phyloP scores from a whole-genome alignment of 2,329 filamentous ascomycete genomes.

The Cordyceps cateniannulata region DNA sequence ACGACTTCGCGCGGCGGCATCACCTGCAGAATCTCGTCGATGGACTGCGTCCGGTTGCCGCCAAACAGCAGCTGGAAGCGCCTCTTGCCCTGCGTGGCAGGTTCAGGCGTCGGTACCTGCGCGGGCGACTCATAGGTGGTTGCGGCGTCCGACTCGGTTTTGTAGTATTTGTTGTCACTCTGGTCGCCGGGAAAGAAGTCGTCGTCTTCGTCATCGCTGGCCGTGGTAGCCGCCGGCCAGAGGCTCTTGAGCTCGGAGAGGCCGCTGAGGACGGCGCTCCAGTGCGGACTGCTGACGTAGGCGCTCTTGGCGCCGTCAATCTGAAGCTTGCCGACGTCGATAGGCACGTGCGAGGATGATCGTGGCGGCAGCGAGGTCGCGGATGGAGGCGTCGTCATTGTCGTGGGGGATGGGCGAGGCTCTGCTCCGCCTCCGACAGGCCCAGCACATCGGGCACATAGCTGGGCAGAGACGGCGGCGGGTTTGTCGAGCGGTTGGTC shows the following conservation, averaged over 20 bases:
- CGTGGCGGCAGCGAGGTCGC: not conserved
- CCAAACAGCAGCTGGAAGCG: constrained; percentile 10
- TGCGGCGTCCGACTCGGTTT: not conserved
- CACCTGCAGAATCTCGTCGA: not conserved
- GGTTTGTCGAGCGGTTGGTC: not conserved
- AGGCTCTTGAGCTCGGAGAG: constrained; percentile 3
- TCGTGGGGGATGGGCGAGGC: not conserved
- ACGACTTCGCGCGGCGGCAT: not conserved
- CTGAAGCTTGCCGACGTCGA: constrained; percentile 3
- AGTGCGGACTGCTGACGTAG: constrained; percentile 10
- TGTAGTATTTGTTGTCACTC: constrained; percentile 8
- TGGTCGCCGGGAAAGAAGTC: constrained; percentile 5
- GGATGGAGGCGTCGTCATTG: not conserved
- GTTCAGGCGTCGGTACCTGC: not conserved
- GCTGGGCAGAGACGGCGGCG: not conserved
- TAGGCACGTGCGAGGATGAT: not conserved
- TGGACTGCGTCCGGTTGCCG: not conserved
- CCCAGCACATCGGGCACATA: not conserved
- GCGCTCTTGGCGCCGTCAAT: constrained; percentile 1
- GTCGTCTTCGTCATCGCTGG: not conserved
- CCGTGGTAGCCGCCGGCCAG: not conserved
- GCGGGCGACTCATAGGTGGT: not conserved
- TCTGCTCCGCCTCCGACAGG: not conserved
- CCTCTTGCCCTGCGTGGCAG: not conserved
- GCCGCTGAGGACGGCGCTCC: constrained; percentile 7